phyloP scores from a whole-genome alignment of 2,329 filamentous ascomycete species.

The Penicillium palitans region DNA sequence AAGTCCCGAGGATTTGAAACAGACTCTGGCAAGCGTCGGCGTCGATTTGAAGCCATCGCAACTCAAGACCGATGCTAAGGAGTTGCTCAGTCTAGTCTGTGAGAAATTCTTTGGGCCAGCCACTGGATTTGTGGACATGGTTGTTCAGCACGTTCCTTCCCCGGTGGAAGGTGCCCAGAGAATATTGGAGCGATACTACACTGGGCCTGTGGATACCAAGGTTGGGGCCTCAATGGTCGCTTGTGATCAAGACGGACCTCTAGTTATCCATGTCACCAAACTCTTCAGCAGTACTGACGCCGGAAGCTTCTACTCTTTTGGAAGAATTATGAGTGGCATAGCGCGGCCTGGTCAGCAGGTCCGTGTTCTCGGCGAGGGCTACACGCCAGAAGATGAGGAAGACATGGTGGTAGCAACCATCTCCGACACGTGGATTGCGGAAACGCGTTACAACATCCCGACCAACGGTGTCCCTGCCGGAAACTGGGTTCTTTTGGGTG shows the following conservation, averaged over 20 bases:
- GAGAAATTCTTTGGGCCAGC: conserved; percentile 93
- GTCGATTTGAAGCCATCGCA: conserved; percentile 90
- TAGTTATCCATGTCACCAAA: conserved; percentile 91
- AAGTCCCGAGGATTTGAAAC: conserved; percentile 78
- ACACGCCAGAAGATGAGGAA: conserved; percentile 95
- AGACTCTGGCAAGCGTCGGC: conserved; percentile 73
- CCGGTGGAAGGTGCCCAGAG: conserved; percentile 74
- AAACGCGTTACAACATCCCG: conserved; percentile 89
- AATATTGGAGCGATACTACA: conserved; percentile 85
- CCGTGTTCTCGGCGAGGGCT: conserved; percentile 89
- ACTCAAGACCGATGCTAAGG: conserved; percentile 84
- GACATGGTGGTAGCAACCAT: conserved; percentile 91
- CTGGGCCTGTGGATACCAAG: conserved; percentile 80
- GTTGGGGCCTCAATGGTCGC: conserved; percentile 75
- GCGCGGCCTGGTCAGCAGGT: conserved; percentile 79
- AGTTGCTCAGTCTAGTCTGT: conserved; percentile 84
- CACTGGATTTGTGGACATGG: conserved; percentile 92
- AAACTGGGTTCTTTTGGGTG: conserved; percentile 87
- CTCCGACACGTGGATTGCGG: conserved; percentile 81
- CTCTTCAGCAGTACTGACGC: conserved; percentile 88
- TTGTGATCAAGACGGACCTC: conserved; percentile 84
- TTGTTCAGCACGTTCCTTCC: conserved; percentile 84
- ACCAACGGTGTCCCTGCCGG: conserved; percentile 91
- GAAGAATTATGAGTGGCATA: conserved; percentile 88
- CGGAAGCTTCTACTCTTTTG: conserved; percentile 86